These are phyloP conservation scores for Clavispora santaluciae DNA, from an alignment of 805 yeast species.

Conservation along the genomic window DNA sequence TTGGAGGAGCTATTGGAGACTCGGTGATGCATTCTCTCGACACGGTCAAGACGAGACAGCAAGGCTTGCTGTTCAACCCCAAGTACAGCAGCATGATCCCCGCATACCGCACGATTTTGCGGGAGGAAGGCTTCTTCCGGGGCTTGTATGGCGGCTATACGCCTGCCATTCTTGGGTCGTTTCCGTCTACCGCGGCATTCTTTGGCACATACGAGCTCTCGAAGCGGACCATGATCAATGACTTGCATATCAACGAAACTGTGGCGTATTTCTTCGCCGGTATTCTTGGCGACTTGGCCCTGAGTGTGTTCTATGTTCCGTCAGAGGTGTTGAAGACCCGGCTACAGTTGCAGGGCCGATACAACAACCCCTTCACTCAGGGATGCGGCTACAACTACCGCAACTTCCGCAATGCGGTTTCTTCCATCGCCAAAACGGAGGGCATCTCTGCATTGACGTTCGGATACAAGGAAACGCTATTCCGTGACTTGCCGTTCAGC, in stretches of 20 bases:
- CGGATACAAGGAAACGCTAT: slow-evolving; percentile 92
- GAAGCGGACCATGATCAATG: slow-evolving; percentile 65
- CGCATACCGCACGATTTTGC: slow-evolving; percentile 70
- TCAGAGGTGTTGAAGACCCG: slow-evolving; percentile 92
- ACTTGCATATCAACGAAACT: slow-evolving; percentile 68
- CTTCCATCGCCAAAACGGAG: slow-evolving; percentile 59
- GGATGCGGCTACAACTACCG: slow-evolving; percentile 82
- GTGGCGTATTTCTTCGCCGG: slow-evolving; percentile 80
- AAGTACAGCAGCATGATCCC: slow-evolving; percentile 72
- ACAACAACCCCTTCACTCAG: slow-evolving; percentile 68
- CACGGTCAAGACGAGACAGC: slow-evolving; percentile 95
- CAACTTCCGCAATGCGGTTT: slow-evolving; percentile 67
- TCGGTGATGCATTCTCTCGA: slow-evolving; percentile 92
- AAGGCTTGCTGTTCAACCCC: slow-evolving; percentile 70
- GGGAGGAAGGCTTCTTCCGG: slow-evolving; percentile 76
- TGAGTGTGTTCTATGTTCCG: slow-evolving; percentile 88
- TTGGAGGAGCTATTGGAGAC: slow-evolving; percentile 94
- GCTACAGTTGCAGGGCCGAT: slow-evolving; percentile 84
- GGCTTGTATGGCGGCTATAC: slow-evolving; percentile 91
- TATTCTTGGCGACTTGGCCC: slow-evolving; percentile 86
- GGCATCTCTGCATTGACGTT: slow-evolving; percentile 73
- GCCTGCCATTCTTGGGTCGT: slow-evolving; percentile 88
- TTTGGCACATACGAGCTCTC: slow-evolving; percentile 85
- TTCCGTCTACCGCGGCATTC: slow-evolving; percentile 93
- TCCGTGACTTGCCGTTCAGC: slow-evolving; percentile 91